Evolutionary conservation across 768 basidiomycete genomes (phyloP), one percentile per base, ranked within the genome.

Genomic region (Tulasnella sp.): DNA sequence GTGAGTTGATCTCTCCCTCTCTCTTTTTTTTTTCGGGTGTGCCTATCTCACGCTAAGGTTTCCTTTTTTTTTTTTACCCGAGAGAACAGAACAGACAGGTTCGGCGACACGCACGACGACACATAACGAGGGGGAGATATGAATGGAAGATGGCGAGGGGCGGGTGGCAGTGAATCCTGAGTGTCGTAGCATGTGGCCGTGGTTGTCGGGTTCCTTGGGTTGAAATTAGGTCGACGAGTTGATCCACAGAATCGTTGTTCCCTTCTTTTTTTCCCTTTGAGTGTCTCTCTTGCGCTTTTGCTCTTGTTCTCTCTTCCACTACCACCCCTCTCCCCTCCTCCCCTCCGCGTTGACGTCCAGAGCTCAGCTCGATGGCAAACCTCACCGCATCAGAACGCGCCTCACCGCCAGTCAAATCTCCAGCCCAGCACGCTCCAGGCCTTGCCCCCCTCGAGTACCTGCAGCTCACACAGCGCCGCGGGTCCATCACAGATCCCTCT

Each of bases 401-500:
- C 27, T 62, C 75, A 31, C 75, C 75, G 46, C 52, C 76, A 58
- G 58, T 75, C 48, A 77, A 77, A 40, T 77, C 76, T 7, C 76
- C 75, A 34, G 27, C 44, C 24, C 78, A 73, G 86, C 62, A 68
- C 62, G 62, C 89, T 72, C 87, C 90, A 4, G 89, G 92, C 77
- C 89, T 95, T 40, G 91, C 92, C 2, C 93, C 93, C 12, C 90
- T 94, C 83, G 92, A 94, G 84, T 91, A 89, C 84, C 88, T 94
- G 36, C 93, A 94, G 84, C 42, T 76, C 79, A 93, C 89, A 77
- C 94, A 94, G 83, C 90, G 93, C n/a, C 87, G 93, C 79, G 93
- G 93, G 80, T 94, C 94, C 1, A 92, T 94, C 83, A 93, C 93
- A 10, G 94, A 95, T 87, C 93, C 93, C 3, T 91, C 92, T 58